Conservation (phyloP, 1,284 basidiomycete species). For the Trametes pubescens region DNA sequence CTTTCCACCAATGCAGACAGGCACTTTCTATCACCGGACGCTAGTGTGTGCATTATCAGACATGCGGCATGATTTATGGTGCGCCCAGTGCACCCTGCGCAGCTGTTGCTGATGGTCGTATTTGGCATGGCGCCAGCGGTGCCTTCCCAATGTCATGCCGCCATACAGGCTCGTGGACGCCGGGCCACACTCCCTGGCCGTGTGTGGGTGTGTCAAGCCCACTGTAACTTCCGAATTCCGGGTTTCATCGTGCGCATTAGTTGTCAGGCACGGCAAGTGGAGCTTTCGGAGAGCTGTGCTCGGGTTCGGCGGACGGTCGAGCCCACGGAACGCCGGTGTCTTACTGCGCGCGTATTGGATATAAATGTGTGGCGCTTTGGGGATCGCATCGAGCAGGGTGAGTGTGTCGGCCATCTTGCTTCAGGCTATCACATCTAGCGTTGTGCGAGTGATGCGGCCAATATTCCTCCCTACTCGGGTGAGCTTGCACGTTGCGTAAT, state of each 20-base stretch:
- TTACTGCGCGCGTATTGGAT: background rate
- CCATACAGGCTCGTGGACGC: background rate
- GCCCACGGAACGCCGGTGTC: background rate
- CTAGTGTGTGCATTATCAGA: slow-evolving; percentile 11
- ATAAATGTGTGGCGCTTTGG: background rate
- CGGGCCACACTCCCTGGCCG: background rate
- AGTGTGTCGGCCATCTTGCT: background rate
- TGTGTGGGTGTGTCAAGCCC: too few relatives aligned
- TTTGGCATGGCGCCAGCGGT: background rate
- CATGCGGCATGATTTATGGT: background rate
- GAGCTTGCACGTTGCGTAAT: background rate
- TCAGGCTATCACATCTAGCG: background rate
- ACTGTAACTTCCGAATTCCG: background rate
- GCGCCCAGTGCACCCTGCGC: background rate
- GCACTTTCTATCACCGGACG: slow-evolving; percentile 15
- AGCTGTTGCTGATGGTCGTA: slow-evolving; percentile 1
- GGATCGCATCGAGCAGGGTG: background rate
- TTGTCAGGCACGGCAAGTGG: background rate
- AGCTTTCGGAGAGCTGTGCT: background rate
- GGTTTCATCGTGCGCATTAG: background rate
- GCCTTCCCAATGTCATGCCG: background rate
- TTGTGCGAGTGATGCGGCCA: background rate
- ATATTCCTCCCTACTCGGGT: background rate
- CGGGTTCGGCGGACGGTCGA: background rate
- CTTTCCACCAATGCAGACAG: slow-evolving; percentile 5